Evolutionary conservation across 805 yeast genomes (phyloP), one percentile per base, ranked within the genome.

Genomic region (Candida saitoana): DNA sequence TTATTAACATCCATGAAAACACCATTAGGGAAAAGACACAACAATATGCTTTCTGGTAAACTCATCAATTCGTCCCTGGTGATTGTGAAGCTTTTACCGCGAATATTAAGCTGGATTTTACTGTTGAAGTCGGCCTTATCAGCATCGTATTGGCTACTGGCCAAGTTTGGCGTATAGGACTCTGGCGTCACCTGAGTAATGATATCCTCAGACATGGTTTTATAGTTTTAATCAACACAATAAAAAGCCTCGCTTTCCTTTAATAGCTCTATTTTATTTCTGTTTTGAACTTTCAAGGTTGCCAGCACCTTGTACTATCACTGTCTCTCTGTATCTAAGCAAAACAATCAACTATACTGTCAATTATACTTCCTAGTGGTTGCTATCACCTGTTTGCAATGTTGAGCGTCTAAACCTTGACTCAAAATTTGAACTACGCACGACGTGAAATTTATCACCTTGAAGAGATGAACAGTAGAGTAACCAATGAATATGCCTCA

Each of bases 41-140:
- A 75, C 44, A 93, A 67, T 18, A 93, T 79, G 46, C 90, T 81
- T 59, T 93, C 99, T 1, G 99, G 99, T 24, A 93, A 69, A 40
- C 88, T 80, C 87, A 90, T 83, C 50, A 93, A 74, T 59, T 88
- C 96, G 52, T 87, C 95, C 47, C 96, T 74, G 4, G 95, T 81
- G 37, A 93, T 82, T 38, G 80, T 78, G 61, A 90, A 88, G 47
- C 73, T 66, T 14, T 64, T 65, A 15, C 95, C 96, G 38, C 96
- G 77, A 41, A 91, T 75, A 55, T 87, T 82, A 64, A 91, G 71
- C 55, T 79, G 82, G 42, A 91, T 86, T 46, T 80, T 74, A 4
- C 90, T 80, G 57, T 77, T 79, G 52, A 70, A 76, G 51, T 78
- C 83, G 34, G 77, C 74, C 43, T 66, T 67, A 41, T 57, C 42